Conservation (phyloP, 208 protist genomes). For the Acanthamoeba sp. region DNA sequence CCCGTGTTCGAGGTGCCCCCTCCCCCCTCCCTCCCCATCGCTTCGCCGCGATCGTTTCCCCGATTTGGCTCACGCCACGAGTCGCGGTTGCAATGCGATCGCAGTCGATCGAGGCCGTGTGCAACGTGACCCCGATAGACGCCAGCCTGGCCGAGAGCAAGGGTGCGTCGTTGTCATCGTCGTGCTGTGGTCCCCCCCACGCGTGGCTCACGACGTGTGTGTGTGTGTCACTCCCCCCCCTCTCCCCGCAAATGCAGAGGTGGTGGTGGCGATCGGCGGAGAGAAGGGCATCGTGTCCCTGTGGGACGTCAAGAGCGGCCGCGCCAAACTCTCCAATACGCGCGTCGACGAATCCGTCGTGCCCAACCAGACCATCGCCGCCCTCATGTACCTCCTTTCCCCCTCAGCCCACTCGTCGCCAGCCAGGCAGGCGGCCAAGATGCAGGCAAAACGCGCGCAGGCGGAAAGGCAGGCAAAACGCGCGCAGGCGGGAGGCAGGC, state of each 20-base stretch:
- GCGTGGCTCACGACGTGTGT: not conserved
- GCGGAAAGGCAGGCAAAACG: too few relatives aligned
- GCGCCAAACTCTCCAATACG: not conserved
- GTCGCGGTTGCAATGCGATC: too few relatives aligned
- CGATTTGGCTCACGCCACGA: too few relatives aligned
- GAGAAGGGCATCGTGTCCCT: conserved; percentile 16
- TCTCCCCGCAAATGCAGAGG: conserved; percentile 52
- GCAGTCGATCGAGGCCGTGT: conserved; percentile 37
- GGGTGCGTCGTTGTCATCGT: not conserved
- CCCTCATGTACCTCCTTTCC: conserved; percentile 7
- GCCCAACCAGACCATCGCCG: not conserved
- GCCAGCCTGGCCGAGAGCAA: not conserved
- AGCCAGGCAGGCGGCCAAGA: too few relatives aligned
- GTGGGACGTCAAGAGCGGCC: conserved; percentile 28
- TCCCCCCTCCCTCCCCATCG: not conserved
- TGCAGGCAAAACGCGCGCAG: too few relatives aligned
- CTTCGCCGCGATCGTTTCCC: too few relatives aligned
- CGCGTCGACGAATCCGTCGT: conserved; percentile 1
- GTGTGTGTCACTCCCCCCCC: not conserved
- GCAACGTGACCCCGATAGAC: not conserved
- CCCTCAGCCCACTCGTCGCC: too few relatives aligned
- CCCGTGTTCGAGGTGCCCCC: conserved; percentile 78
- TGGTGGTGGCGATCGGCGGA: conserved; percentile 45
- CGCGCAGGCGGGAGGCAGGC: too few relatives aligned
- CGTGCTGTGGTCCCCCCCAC: not conserved